These are phyloP conservation scores for Mycena galericulata DNA, from an alignment of 768 basidiomycete genomes.

Conservation along the genomic window DNA sequence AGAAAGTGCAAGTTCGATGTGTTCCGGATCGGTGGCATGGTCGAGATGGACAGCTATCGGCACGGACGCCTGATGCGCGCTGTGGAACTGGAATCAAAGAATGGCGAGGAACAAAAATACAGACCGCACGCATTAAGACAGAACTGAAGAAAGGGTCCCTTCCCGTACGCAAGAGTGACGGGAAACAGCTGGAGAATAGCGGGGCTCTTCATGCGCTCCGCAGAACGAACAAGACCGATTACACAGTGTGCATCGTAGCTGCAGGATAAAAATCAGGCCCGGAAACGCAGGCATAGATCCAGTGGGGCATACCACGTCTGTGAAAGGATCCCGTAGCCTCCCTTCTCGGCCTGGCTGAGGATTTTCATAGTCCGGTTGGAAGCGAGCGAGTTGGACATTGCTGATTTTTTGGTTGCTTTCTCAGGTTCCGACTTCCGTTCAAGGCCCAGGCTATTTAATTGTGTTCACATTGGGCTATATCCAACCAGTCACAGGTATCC, in stretches of 20 bases:
- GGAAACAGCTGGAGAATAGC: constrained; percentile 61
- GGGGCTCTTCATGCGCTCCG: constrained; percentile 58
- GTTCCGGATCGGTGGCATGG: constrained; percentile 60
- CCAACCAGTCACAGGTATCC: too few species aligned
- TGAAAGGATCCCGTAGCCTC: constrained; percentile 57
- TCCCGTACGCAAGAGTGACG: constrained; percentile 58
- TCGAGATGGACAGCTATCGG: constrained; percentile 63
- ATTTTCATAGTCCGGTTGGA: constrained; percentile 57
- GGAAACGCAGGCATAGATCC: not conserved
- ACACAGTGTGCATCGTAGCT: constrained; percentile 62
- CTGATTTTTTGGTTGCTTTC: not conserved
- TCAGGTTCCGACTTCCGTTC: too few species aligned
- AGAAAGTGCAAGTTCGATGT: constrained; percentile 57
- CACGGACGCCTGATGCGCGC: constrained; percentile 59
- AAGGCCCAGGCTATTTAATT: too few species aligned
- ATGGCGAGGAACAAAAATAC: not conserved
- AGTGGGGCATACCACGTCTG: constrained; percentile 51
- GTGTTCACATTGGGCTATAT: too few species aligned
- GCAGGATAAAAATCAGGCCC: not conserved
- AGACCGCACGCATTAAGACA: constrained; percentile 53
- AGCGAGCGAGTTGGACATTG: constrained; percentile 28
- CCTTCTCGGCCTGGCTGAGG: constrained; percentile 53
- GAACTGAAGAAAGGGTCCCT: constrained; percentile 58
- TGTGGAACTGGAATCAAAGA: constrained; percentile 25
- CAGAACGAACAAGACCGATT: constrained; percentile 59